phyloP scores from a whole-genome alignment of 179 eudicot species.

The Pouteria campechiana region DNA sequence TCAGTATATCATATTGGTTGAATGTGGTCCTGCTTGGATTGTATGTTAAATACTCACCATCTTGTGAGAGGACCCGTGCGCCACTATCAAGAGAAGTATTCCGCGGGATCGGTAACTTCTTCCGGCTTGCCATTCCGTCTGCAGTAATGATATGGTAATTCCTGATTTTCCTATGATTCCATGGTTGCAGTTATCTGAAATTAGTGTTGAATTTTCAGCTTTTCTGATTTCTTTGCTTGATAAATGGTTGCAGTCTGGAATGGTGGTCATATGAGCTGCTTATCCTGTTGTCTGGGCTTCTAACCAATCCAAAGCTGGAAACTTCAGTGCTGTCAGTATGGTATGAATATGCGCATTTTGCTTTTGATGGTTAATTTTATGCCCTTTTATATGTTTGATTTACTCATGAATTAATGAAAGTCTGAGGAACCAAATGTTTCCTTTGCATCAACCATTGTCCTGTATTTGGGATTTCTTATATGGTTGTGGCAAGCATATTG shows the following conservation, averaged over 20 bases:
- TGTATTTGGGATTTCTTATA: background rate
- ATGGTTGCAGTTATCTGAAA: background rate
- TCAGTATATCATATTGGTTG: slow-evolving; percentile 34
- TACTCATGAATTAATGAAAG: background rate
- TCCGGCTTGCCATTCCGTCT: slow-evolving; percentile 33
- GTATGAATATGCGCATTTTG: slow-evolving; percentile 31
- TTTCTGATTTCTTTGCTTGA: background rate
- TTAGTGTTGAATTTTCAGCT: no score
- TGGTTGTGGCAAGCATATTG: no score
- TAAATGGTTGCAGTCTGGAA: slow-evolving; percentile 33
- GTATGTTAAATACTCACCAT: slow-evolving; percentile 21
- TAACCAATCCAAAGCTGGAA: slow-evolving; percentile 58
- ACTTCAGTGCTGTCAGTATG: slow-evolving; percentile 66
- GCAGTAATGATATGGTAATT: slow-evolving; percentile 39
- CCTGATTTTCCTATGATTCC: background rate
- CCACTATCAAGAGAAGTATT: slow-evolving; percentile 21
- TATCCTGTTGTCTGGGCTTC: slow-evolving; percentile 51
- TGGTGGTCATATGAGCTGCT: slow-evolving; percentile 86
- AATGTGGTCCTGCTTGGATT: slow-evolving; percentile 16
- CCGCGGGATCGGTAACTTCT: slow-evolving; percentile 18
- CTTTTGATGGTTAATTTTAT: no score
- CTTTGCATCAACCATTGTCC: background rate
- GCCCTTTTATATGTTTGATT: no score
- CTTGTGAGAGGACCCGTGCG: slow-evolving; percentile 22
- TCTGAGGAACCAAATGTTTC: background rate